Evolutionary conservation across 1,139 yeast species (phyloP), one percentile per base, ranked within the genome.

Genomic region (Yamadazyma jaroonii): DNA sequence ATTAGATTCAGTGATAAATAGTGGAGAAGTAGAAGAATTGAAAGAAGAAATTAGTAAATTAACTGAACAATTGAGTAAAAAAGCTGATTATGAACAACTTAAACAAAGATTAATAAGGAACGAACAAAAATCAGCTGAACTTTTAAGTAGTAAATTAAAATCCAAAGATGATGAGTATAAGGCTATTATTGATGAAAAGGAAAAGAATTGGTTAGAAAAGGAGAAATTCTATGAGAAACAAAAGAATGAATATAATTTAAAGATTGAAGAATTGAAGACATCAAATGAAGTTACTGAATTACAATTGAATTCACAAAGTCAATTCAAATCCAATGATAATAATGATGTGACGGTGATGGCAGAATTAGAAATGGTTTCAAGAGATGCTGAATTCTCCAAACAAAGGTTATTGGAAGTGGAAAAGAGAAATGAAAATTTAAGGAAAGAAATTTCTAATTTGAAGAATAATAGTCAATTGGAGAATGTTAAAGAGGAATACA

Each of bases 1-100:
- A 3, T 60, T 85, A 25, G 87, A 84, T 39, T 77, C 87, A 3
- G 81, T 84, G n/a, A 60, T 73, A 9, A 75, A 77, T 25, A 69
- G 75, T 1, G 67, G 76, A 10, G 89, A 86, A 40, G 62, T 75
- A 3, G 74, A 72, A 2, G 61, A 62, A 9, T 59, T 84, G 36
- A 69, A 72, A 44, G 62, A 64, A 15, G 87, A 84, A 52, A 77
- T 84, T 40, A 61, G 64, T 3, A 56, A 59, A 12, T 64, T 88
- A 41, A 78, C 77, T 42, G 84, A 82, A 34, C 79, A 81, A 51
- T 57, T 87, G 31, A 65, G 83, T 21, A 72, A 73, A 40, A 76
- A 65, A 51, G 89, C 94, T 0, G 96, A 88, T 60, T 88, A 89
- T 56, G 92, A 85, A 32, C 80, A 78, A 38, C 57, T 89, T 46